Evolutionary conservation across 2,329 filamentous ascomycete genomes (phyloP), one percentile per base, ranked within the genome.

Genomic region (Trichothecium roseum): DNA sequence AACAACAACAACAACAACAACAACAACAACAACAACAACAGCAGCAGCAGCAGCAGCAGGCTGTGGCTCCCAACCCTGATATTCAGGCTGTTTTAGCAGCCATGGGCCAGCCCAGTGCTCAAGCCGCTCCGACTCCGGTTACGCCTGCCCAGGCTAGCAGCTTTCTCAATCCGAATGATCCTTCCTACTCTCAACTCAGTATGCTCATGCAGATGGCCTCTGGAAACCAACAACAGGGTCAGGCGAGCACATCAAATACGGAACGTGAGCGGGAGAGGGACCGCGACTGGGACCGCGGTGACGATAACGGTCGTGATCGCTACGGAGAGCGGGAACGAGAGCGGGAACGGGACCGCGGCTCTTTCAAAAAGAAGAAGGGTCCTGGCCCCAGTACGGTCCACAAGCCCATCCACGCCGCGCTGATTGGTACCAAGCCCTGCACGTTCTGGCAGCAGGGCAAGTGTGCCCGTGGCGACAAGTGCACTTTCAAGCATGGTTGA

Each of bases 391-490:
- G 56, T 54, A 8, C 37, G 13, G 36, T 39, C 16, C 62, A 66
- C 40, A 59, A 64, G 38, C 59, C 62, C 14, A 59, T 55, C 42
- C 74, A 81, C 47, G 70, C 66, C 40, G 66, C 69, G 12, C 61
- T 77, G 12, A 74, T 77, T 33, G 74, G 77, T 37, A 81, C 78
- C 30, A 77, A 81, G 49, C 68, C 78, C 5, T 85, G 81, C 54
- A 70, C 69, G 15, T 86, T 84, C 54, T 85, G 68, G 65, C 68
- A 73, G 39, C 73, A 81, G 50, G 81, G 81, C 12, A 78, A 78
- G 50, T 85, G 81, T 57, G 74, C 73, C 6, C 79, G 84, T 51
- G 81, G 81, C 16, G 78, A 81, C 26, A 76, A 77, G 48, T 85
- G 81, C 60, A 84, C 81, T 3, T 86, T 81, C 54, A 69, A 80